phyloP scores from a whole-genome alignment of 2,329 filamentous ascomycete genomes.

The Botrytis tulipae region DNA sequence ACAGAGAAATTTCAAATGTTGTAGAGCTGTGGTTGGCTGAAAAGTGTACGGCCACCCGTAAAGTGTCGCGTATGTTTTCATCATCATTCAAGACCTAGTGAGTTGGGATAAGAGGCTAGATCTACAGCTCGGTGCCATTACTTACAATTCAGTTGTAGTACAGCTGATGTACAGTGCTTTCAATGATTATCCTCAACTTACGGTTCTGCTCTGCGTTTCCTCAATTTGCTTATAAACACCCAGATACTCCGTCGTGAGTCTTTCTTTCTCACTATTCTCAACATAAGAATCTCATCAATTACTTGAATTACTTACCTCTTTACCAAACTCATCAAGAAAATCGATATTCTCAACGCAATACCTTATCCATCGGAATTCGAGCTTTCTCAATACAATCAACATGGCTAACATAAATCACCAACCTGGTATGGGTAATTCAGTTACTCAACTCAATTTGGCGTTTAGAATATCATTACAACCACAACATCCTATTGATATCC shows the following conservation, averaged over 20 bases:
- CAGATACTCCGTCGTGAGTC: not conserved
- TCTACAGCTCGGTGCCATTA: not conserved
- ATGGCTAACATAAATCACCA: not conserved
- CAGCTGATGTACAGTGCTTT: not conserved
- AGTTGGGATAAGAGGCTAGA: not conserved
- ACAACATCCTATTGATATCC: not conserved
- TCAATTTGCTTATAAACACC: not conserved
- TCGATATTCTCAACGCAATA: not conserved
- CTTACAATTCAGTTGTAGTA: not conserved
- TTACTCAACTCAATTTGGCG: not conserved
- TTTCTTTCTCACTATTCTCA: not conserved
- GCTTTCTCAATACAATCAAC: not conserved
- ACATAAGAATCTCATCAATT: not conserved
- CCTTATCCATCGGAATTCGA: not conserved
- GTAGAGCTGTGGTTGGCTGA: not conserved
- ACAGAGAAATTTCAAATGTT: not conserved
- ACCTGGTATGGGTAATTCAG: not conserved
- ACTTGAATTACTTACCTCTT: not conserved
- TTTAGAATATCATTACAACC: not conserved
- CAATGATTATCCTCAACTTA: not conserved
- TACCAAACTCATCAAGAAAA: not conserved
- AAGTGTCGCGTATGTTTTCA: not conserved
- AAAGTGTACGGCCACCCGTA: not conserved
- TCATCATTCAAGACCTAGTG: not conserved
- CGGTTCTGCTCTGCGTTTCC: too few relatives aligned